These are phyloP conservation scores for Groenewaldozyma sp. DNA, from an alignment of 1,139 yeast genomes.

Conservation along the genomic window DNA sequence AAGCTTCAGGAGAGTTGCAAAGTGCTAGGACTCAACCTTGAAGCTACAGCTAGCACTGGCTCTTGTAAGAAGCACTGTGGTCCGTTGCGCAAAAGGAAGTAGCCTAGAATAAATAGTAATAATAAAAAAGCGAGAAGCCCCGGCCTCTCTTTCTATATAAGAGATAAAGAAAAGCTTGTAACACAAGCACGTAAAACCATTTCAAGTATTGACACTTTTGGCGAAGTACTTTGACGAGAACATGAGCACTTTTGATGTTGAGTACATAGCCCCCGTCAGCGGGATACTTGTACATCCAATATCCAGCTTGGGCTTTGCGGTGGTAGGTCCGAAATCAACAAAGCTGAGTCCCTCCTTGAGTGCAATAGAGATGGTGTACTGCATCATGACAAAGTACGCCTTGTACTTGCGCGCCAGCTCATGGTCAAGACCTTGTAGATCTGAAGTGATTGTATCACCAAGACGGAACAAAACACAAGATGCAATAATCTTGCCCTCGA, in stretches of 20 bases:
- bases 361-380: constrained; percentile 36
- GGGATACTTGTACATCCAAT: constrained; percentile 36
- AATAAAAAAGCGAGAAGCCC: too few species aligned
- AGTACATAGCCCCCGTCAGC: constrained; percentile 30
- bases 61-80: too few species aligned
- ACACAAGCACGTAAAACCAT: too few species aligned
- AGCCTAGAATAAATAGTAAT: too few species aligned
- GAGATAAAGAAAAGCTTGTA: too few species aligned
- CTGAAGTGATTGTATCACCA: constrained; percentile 40
- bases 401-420: constrained; percentile 34
- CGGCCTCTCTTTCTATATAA: too few species aligned
- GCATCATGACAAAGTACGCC: constrained; percentile 44
- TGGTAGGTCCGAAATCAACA: constrained; percentile 38
- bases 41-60: too few species aligned
- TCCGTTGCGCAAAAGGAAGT: too few species aligned
- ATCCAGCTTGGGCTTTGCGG: constrained; percentile 35
- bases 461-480: constrained; percentile 37
- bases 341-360: constrained; percentile 33
- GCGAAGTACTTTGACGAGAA: constrained; percentile 1
- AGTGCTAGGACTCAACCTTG: too few species aligned
- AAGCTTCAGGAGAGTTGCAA: too few species aligned
- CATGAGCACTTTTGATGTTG: constrained; percentile 1
- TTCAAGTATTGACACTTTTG: not conserved
- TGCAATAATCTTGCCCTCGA: constrained; percentile 32
- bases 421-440: constrained; percentile 38